Evolutionary conservation across 1,284 basidiomycete genomes (phyloP), one percentile per base, ranked within the genome.

Genomic region (Hemileia vastatrix): DNA sequence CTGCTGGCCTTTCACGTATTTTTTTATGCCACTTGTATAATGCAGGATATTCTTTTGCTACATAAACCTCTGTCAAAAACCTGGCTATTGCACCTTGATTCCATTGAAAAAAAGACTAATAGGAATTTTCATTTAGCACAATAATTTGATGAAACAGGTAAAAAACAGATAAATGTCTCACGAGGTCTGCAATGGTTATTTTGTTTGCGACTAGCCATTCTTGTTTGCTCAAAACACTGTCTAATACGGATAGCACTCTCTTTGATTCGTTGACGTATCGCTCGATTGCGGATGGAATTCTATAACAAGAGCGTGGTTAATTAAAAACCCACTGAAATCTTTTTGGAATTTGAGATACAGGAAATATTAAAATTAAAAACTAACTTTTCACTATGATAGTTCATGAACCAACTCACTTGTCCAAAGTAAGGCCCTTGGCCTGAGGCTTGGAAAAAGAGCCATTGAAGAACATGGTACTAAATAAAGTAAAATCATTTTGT

Each of bases 391-490:
- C 27, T 8, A 21, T 53, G 51, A 13, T 53, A 36, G 15, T 32
- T 53, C 23, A 18, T 15, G 32, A 53, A 53, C 51, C 51, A 53
- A 6, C 13, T 18, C 24, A 32, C 51, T 53, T 53, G 51, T 15
- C 51, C 51, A 19, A 53, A 53, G 32, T 53, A 53, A 18, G 51
- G 51, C 9, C 51, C 51, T 53, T 53, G 51, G 19, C 51, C 51
- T 6, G 51, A 53, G 36, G 51, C 51, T 53, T 53, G 51, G 51
- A 53, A 53, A 36, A 53, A 53, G 9, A 53, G 27, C 51, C 51
- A 53, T 53, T 53, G 51, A 24, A 53, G 51, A 32, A 32, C 27
- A n/a, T 33, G 3, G 32, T 53, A 53, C 51, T 53, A 21, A 23
- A 24, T 18, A 6, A 24, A 23, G 15, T 15, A 18, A 5, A 21